These are phyloP conservation scores for Monosporozyma siamensis DNA, from an alignment of 805 yeast genomes.

Conservation along the genomic window DNA sequence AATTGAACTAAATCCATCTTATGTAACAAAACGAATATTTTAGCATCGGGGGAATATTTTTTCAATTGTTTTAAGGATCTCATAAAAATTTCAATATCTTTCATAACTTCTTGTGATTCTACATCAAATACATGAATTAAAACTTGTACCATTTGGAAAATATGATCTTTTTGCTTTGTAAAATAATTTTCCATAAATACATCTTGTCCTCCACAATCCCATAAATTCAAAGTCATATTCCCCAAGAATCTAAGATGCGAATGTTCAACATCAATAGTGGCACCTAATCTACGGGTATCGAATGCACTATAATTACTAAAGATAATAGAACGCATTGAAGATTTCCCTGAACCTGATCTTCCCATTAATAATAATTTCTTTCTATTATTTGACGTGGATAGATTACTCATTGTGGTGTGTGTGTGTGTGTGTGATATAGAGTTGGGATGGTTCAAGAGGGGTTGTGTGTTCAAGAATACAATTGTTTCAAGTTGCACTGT, in stretches of 20 bases:
- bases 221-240: constrained; percentile 85
- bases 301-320: constrained; percentile 94
- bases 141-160: constrained; percentile 92
- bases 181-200: constrained; percentile 92
- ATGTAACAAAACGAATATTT: constrained; percentile 83
- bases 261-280: constrained; percentile 97
- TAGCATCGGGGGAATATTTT: constrained; percentile 82
- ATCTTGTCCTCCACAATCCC: constrained; percentile 99
- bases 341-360: constrained; percentile 93
- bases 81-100: constrained; percentile 86
- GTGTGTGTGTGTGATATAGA: not conserved
- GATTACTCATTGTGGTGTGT: not conserved
- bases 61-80: constrained; percentile 73
- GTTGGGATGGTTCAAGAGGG: no score
- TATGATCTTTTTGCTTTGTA: constrained; percentile 80
- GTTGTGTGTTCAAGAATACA: no score
- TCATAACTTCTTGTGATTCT: constrained; percentile 80
- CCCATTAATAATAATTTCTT: constrained; percentile 70
- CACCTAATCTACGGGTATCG: constrained; percentile 90
- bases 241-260: constrained; percentile 88
- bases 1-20: constrained; percentile 93
- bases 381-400: constrained; percentile 31
- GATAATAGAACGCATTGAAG: constrained; percentile 94
- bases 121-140: constrained; percentile 94
- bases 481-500: no score